Percentiles rank a stretch among this genome's conserved stretches.
Evolutionary conservation across 2,329 filamentous ascomycete species (phyloP).

Genomic region (Sclerotinia sclerotiorum): DNA sequence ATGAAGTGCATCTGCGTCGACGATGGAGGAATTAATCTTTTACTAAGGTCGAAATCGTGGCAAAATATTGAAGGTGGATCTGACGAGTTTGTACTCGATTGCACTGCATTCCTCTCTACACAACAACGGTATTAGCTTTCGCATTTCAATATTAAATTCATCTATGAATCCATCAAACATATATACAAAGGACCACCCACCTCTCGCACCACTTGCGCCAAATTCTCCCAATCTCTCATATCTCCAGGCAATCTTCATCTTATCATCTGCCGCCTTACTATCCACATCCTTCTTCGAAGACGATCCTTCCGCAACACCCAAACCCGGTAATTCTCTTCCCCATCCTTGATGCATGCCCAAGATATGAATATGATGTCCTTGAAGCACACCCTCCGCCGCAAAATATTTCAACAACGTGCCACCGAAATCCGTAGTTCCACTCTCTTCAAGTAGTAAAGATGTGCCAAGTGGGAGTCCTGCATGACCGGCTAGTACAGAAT

Average conservation of each 20-base stretch:
- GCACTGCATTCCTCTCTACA: slow-evolving; percentile 33
- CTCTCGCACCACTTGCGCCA: slow-evolving; percentile 51
- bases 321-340: slow-evolving; percentile 78
- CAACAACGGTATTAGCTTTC: slow-evolving; percentile 22
- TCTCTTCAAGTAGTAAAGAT: slow-evolving; percentile 79
- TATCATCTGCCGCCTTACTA: slow-evolving; percentile 55
- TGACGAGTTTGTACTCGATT: slow-evolving; percentile 24
- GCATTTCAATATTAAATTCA: slow-evolving; percentile 25
- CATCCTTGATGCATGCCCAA: slow-evolving; percentile 78
- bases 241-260: slow-evolving; percentile 99
- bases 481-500: slow-evolving; percentile 82
- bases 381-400: slow-evolving; percentile 87
- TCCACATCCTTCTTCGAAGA: slow-evolving; percentile 44
- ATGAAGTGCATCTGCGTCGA: slow-evolving; percentile 54
- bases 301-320: slow-evolving; percentile 50
- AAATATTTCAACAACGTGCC: slow-evolving; percentile 83
- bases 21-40: slow-evolving; percentile 59
- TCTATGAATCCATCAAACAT: slow-evolving; percentile 47
- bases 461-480: slow-evolving; percentile 80
- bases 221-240: slow-evolving; percentile 83
- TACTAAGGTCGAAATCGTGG: slow-evolving; percentile 70
- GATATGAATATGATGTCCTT: slow-evolving; percentile 85
- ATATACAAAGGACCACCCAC: slow-evolving; percentile 49
- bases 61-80: slow-evolving; percentile 53
- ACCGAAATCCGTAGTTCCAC: slow-evolving; percentile 90